Percentiles rank a stretch among this genome's conserved stretches.
Conservation (phyloP, 495 filamentous ascomycete species). For the Corynascus novoguineensis region DNA sequence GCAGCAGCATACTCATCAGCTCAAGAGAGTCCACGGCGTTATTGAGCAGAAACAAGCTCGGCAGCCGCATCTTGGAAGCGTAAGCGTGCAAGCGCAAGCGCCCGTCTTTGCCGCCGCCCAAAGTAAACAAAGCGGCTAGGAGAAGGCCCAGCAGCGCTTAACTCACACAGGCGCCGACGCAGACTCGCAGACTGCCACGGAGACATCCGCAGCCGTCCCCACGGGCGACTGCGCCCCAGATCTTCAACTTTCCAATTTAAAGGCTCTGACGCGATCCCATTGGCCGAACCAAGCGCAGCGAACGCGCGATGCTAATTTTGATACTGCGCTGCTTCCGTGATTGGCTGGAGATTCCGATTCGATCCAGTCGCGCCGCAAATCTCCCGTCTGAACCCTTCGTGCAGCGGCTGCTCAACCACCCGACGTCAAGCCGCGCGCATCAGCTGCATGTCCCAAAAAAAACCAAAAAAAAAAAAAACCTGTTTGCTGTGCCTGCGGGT, state of each 20-base stretch:
- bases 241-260: not conserved
- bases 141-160: not conserved
- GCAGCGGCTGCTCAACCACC: constrained; percentile 3
- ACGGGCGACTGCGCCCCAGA: not conserved
- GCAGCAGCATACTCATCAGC: not conserved
- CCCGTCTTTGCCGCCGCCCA: not conserved
- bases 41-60: not conserved
- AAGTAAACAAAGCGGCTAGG: not conserved
- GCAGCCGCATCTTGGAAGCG: not conserved
- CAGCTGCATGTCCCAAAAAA: not conserved
- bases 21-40: not conserved
- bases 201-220: no score
- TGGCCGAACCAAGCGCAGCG: not conserved
- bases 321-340: not conserved
- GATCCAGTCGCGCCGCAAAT: not conserved
- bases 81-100: constrained; percentile 3
- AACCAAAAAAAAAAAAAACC: not conserved
- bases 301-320: not conserved
- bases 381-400: not conserved
- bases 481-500: not conserved
- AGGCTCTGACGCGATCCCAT: not conserved
- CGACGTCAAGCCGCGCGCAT: not conserved
- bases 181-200: no score
- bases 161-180: not conserved
- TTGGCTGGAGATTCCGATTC: not conserved